A percentile compares a stretch with the other conserved stretches of the same genome.
Conservation (phyloP, 306 rosid species). For the Amphicarpaea edgeworthii region DNA sequence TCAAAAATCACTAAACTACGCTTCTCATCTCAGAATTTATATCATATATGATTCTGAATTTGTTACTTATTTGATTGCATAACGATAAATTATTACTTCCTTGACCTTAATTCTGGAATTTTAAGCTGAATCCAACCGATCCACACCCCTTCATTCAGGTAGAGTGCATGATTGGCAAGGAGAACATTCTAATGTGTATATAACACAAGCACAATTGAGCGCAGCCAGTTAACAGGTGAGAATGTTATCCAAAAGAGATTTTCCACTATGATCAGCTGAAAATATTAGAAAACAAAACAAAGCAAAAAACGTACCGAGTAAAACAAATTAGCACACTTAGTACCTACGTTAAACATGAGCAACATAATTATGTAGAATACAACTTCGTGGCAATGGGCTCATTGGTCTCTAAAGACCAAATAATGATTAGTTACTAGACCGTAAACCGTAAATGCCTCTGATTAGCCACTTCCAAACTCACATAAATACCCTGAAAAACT, state of each 20-base stretch:
- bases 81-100: no score
- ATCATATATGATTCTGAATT: no score
- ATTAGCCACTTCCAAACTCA: slow-evolving; percentile 67
- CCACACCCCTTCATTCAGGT: not conserved
- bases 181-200: not conserved
- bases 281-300: not conserved
- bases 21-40: no score
- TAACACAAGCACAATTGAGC: not conserved
- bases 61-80: no score
- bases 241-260: slow-evolving; percentile 13
- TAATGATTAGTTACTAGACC: slow-evolving; percentile 60
- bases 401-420: slow-evolving; percentile 70
- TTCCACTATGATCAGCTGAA: slow-evolving; percentile 41
- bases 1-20: no score
- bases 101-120: not conserved
- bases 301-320: slow-evolving; percentile 26
- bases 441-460: slow-evolving; percentile 54
- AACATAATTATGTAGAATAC: slow-evolving; percentile 67
- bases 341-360: slow-evolving; percentile 69
- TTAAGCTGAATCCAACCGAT: not conserved
- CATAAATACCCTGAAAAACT: slow-evolving; percentile 60
- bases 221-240: not conserved
- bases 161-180: not conserved
- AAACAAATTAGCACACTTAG: slow-evolving; percentile 78
- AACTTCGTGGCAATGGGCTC: slow-evolving; percentile 77